phyloP scores from a whole-genome alignment of 495 filamentous ascomycete species.

The Lichenothelia convexa region DNA sequence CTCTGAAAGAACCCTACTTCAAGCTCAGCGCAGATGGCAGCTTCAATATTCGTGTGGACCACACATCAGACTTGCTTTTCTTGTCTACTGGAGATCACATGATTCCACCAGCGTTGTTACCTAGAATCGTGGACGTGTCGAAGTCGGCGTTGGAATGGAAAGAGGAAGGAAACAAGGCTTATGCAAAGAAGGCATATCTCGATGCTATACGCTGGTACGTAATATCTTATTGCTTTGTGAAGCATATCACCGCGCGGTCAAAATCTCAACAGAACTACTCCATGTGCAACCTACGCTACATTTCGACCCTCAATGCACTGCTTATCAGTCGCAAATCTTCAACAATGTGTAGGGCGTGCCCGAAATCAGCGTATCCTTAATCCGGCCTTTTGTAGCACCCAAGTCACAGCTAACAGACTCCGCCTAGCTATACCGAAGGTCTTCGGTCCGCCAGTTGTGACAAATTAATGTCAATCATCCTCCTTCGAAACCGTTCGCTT shows the following conservation, averaged over 20 bases:
- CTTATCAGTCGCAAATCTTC: no score
- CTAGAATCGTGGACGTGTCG: background rate
- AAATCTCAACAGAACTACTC: no score
- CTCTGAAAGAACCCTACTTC: slow-evolving; percentile 13
- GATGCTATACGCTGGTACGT: background rate
- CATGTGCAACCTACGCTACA: no score
- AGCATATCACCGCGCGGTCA: no score
- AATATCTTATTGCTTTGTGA: background rate
- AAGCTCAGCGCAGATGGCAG: slow-evolving; percentile 5
- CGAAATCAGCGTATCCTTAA: no score
- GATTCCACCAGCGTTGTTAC: slow-evolving; percentile 3
- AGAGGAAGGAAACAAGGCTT: slow-evolving; percentile 11
- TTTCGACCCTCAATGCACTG: no score
- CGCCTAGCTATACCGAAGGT: no score
- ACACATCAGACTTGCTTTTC: slow-evolving; percentile 11
- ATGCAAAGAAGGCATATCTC: slow-evolving; percentile 1
- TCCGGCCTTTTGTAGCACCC: no score
- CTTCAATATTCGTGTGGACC: slow-evolving; percentile 13
- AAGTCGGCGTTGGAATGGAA: slow-evolving; percentile 5
- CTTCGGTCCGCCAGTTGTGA: no score
- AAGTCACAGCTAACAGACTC: no score
- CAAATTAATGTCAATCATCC: background rate
- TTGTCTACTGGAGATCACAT: slow-evolving; percentile 3
- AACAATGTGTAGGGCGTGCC: no score
- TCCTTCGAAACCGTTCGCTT: slow-evolving; percentile 4